Evolutionary conservation across 306 rosid species (phyloP), one percentile per base, ranked within the genome.

Genomic region (Cucurbita moschata): DNA sequence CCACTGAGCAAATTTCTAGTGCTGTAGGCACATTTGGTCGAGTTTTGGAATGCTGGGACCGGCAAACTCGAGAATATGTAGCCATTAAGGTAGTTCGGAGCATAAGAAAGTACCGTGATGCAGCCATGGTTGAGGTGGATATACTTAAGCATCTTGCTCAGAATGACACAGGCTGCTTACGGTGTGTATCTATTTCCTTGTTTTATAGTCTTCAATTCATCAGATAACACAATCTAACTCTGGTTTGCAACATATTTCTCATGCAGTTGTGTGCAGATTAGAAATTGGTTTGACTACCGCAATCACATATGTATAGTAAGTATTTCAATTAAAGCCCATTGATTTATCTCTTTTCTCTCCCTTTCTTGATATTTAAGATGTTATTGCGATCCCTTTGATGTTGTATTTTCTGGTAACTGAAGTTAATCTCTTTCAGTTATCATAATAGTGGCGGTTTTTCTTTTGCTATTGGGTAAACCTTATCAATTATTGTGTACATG

Each of bases 21-120:
- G 96, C 98, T 92, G 98, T 92, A 92, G 98, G 98, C 98, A 92
- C 98, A 69, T 92, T 92, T 81, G 98, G 98, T 80, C 96, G 96
- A 77, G 98, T 92, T 85, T 85, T 92, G 98, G 96, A 92, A 85
- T 92, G 98, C 86, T 92, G 98, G 98, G 98, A 92, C 76, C 96
- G 96, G 46, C 86, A 88, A 85, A 74, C 86, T 5, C 85, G 85
- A 75, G 91, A 92, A n/a, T 88, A 88, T 65, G 98, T 92, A 77
- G 98, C 98, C 50, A 83, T 92, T 84, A 92, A 92, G 86, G 92
- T 90, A 5, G 85, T 92, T 61, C 87, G 96, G 77, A 90, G 98
- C 91, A 90, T 92, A 68, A 71, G 75, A 37, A 92, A 92, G 51
- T 92, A 92, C 61, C 96, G 96, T 1, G 92, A 92, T 19, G 98